A percentile compares a stretch with the other conserved stretches of the same genome.
Evolutionary conservation across 805 yeast genomes (phyloP).

Genomic region (Priceomyces carsonii): DNA sequence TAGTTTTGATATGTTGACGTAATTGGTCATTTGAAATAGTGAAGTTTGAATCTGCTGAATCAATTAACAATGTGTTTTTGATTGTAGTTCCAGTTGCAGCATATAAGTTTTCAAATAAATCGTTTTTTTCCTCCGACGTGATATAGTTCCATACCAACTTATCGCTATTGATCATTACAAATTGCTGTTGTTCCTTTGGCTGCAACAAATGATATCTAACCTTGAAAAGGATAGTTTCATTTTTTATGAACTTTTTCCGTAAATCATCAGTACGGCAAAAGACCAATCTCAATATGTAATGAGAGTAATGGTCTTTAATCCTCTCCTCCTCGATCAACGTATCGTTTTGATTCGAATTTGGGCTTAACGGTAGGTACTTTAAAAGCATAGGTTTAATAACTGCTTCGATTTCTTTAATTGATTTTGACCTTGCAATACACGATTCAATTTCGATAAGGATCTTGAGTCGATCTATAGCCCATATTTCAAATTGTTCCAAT

Average conservation of each 20-base stretch:
- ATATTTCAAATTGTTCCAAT: conserved; percentile 85
- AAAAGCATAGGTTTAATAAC: conserved; percentile 65
- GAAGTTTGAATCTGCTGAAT: conserved; percentile 26
- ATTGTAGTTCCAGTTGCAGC: conserved; percentile 54
- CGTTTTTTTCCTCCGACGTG: conserved; percentile 56
- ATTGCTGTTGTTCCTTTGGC: conserved; percentile 65
- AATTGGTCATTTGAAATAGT: conserved; percentile 50
- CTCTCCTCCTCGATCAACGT: conserved; percentile 54
- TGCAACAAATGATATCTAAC: conserved; percentile 68
- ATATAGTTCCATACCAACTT: conserved; percentile 76
- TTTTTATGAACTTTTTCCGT: conserved; percentile 72
- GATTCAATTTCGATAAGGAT: conserved; percentile 84
- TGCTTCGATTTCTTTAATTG: conserved; percentile 63
- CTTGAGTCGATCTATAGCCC: conserved; percentile 92
- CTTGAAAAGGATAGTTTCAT: conserved; percentile 75
- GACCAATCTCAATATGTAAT: conserved; percentile 82
- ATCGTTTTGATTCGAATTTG: conserved; percentile 12
- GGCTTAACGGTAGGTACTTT: conserved; percentile 63
- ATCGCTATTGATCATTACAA: conserved; percentile 54
- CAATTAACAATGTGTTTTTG: conserved; percentile 33
- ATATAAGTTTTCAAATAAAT: conserved; percentile 48
- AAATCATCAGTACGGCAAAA: conserved; percentile 87
- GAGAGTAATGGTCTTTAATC: conserved; percentile 89
- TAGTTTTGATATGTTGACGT: conserved; percentile 46
- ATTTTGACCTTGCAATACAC: conserved; percentile 62